Evolutionary conservation across 169 alveolate species (phyloP), one percentile per base, ranked within the genome.

Genomic region (Plasmodium berghei): DNA sequence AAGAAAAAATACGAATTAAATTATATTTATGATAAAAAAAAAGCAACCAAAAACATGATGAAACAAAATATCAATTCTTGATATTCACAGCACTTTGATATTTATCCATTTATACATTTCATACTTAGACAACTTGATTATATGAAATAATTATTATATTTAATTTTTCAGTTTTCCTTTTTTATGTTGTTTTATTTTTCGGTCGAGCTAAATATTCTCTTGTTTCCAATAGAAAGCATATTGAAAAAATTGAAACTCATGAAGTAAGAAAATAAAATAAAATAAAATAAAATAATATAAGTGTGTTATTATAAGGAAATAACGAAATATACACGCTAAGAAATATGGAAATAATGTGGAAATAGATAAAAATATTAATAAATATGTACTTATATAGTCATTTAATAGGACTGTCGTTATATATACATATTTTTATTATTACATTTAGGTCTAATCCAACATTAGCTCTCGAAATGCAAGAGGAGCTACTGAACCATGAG

Each of bases 401-500:
- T 52, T 52, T 52, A 12, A 52, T 52, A 52, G 59, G 0, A 52
- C 16, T 2, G 0, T 8, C 6, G 6, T 52, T 52, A 12, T 16
- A 0, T 16, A 52, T 34, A 34, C 8, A 34, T 5, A 34, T 62
- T 62, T 40, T 42, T 67, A 5, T 40, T 20, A 9, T 22, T 6
- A 1, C 20, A 20, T 69, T 42, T 34, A 77, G 89, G 18, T 63
- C 89, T 16, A 58, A 77, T 9, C 89, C 89, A 18, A 77, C 75
- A 24, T 26, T 77, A 58, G 89, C 89, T 14, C 56, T 77, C 20
- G 89, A 77, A 9, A 77, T 77, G 89, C 89, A 77, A 46, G 89
- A 77, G 58, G 89, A 77, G 34, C 46, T 77, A 9, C 55, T 77
- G 9, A 77, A 77, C 52, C 89, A 77, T 63, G 89, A 77, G 20